Evolutionary conservation across 106 monocot genomes (phyloP), one percentile per base, ranked within the genome.

Genomic region (Allium fistulosum): DNA sequence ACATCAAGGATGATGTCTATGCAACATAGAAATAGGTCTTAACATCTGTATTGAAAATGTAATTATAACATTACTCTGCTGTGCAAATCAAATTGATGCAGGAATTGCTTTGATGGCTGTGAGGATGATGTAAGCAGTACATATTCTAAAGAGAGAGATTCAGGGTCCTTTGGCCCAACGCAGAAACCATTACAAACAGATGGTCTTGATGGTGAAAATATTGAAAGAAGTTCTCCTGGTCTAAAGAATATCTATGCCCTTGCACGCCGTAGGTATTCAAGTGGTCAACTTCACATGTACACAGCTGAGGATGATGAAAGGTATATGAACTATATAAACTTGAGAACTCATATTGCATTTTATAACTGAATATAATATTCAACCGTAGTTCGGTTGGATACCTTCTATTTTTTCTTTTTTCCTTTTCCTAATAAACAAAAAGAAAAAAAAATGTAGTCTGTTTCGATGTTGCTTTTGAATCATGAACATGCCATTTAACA

Each of bases 61-160:
- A n/a, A n/a, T n/a, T n/a, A n/a, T n/a, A n/a, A n/a, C n/a, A n/a
- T n/a, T n/a, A n/a, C n/a, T n/a, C n/a, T n/a, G n/a, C n/a, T n/a
- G n/a, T n/a, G n/a, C n/a, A n/a, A n/a, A n/a, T n/a, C n/a, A n/a
- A 37, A 61, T 55, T 64, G 67, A 17, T 83, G 71, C 81, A 96
- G 95, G 77, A 67, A 59, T 59, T 88, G 76, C 80, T 96, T 96
- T 82, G 95, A 96, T 84, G 88, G 88, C 58, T 82, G 75, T 77
- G 91, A 88, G 63, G 94, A 88, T 62, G 83, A 84, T 18, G 57
- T 66, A 6, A 65, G 68, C 52, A 61, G 70, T 73, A 73, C 57
- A 37, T 74, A 77, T 56, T 72, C 83, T 62, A 49, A 9, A 48
- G 71, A 72, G 18, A 74, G 66, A 67, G 71, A 58, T 71, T 66